Base-by-base conservation (phyloP, 1,139 yeast species). In the Blastobotrys elegans region DNA sequence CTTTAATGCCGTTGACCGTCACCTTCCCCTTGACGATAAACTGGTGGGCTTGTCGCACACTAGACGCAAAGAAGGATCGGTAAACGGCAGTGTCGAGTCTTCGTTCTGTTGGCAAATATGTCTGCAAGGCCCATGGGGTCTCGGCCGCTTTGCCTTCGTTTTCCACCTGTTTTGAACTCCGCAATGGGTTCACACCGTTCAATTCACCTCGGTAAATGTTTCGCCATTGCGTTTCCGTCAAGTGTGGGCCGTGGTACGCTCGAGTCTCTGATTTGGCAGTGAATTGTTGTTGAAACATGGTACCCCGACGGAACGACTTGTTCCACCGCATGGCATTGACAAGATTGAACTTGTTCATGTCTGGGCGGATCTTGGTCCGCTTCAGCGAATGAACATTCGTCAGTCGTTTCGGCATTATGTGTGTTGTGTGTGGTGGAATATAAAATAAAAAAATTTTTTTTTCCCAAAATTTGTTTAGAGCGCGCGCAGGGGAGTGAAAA, bases 201-300 rank as follows among this genome's bases (percentile, higher is more conserved):
- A 88, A 72, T 50, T 83, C 80, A 31, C 90, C 84, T 50, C 79
- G 73, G 68, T 89, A 89, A 45, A 78, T 67, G 26, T 80, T 72
- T 62, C 84, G 80, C 80, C 90, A 87, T 62, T 92, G 80, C 24
- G 80, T 72, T 65, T 92, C 98, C 0, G 94, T 84, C 50, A 92
- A 69, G 64, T 85, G 90, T 62, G 92, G 97, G 57, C 98, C 98
- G 65, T 92, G 98, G 66, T 92, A 92, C 1, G 94, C 84, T 69
- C 98, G 79, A 3, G 97, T 83, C 64, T 89, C 97, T 62, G 83
- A 84, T 66, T 94, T 92, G 47, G 97, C 84, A 8, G 75, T 70
- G 90, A 96, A 92, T 69, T 89, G 88, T 67, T 90, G 96, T 69
- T 89, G 96, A 69, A 76, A 92, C 50, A 87, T 69, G 14, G 89